Conservation (phyloP, 2,329 filamentous ascomycete species). For the Sclerotinia borealis region DNA sequence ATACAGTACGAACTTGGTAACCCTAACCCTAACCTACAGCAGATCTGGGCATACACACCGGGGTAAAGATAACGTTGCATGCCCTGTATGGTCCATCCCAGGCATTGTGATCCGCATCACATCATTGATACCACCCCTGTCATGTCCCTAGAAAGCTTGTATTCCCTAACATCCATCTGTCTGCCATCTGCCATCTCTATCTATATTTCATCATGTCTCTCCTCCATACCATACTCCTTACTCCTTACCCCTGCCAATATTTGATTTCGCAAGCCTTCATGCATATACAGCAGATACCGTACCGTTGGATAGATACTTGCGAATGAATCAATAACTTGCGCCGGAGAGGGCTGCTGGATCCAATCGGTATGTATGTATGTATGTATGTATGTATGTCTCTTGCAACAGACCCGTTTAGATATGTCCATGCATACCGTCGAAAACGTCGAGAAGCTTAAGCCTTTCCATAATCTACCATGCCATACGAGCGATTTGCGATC, state of each 20-base stretch:
- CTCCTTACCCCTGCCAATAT: neutral
- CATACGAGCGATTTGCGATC: neutral
- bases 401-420: neutral
- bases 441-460: neutral
- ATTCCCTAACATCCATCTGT: neutral
- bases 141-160: constrained; percentile 7
- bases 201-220: neutral
- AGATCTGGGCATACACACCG: neutral
- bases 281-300: neutral
- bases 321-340: neutral
- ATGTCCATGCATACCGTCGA: neutral
- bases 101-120: no score
- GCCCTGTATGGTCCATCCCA: neutral
- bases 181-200: neutral
- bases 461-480: no score
- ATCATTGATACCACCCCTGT: neutral
- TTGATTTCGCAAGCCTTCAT: neutral
- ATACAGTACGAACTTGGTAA: no score
- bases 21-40: no score
- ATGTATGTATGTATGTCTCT: neutral
- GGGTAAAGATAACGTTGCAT: neutral
- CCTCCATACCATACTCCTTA: neutral
- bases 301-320: constrained; percentile 5
- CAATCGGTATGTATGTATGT: neutral
- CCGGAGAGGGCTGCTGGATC: neutral